Evolutionary conservation across 495 filamentous ascomycete genomes (phyloP), one percentile per base, ranked within the genome.

Genomic region (Penicillium goetzii): DNA sequence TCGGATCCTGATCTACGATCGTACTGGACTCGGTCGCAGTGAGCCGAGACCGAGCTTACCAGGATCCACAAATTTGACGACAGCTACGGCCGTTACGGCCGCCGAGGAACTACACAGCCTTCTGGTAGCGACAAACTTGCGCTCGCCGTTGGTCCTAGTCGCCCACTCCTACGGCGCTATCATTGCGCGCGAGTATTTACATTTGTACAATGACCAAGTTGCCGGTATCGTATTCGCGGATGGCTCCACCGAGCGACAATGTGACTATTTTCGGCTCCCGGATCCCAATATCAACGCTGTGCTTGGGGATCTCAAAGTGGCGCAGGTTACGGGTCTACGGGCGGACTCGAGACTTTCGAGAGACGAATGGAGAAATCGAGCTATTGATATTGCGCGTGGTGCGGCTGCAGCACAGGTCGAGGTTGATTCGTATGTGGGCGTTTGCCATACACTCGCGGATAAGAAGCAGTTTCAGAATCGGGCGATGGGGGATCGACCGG

Each of bases 121-220:
- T 25, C 72, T 80, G 4, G 3, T 56, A 33, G 56, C 34, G 21
- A 65, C 55, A 23, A 30, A 56, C 15, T 60, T 68, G 3, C 47
- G 7, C 2, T 72, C 67, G 1, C 83, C 81, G 3, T 73, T 80
- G 43, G 33, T 84, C 8, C 71, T 86, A 2, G 74, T 81, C 9
- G 82, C 72, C 12, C 83, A 86, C 64, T 84, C 80, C 26, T 86
- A 83, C 50, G 83, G 83, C 14, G 83, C 76, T 5, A 77, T 82
- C 40, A 71, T 86, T 47, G 81, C 80, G 21, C 76, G 83, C 11
- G 76, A 79, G 55, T 84, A 78, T 59, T 63, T 84, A 19, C 74
- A 82, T 38, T 38, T 76, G 0, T 68, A 74, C 30, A 60, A 63
- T 3, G 59, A 63, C 17, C 62, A 72, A 10, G 70, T 81, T 4